Conservation (phyloP, 345 rosid genomes). For the Corchorus olitorius region DNA sequence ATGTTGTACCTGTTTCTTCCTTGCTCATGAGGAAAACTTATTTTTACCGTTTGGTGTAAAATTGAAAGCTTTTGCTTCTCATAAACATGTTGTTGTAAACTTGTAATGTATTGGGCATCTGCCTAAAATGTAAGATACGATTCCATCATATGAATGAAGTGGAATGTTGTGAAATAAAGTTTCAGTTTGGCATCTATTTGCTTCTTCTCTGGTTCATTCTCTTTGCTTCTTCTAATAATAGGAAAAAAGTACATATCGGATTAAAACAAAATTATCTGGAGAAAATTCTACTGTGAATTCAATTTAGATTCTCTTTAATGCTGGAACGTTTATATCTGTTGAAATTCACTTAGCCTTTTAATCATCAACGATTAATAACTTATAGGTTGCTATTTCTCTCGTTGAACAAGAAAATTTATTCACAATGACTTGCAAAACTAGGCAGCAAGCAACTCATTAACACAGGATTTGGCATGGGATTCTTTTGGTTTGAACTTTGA, state of each 20-base stretch:
- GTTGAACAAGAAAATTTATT: too few relatives aligned
- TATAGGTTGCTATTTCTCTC: too few relatives aligned
- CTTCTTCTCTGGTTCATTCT: not conserved
- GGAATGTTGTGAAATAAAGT: not conserved
- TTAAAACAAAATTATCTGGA: too few relatives aligned
- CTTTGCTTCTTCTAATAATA: not conserved
- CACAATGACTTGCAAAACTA: too few relatives aligned
- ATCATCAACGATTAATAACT: too few relatives aligned
- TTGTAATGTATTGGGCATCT: not conserved
- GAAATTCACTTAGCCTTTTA: too few relatives aligned
- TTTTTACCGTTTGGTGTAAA: conserved; percentile 12
- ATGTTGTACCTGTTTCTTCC: not conserved
- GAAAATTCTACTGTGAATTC: not conserved
- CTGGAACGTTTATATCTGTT: too few relatives aligned
- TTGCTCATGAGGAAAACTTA: not conserved
- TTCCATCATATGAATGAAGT: too few relatives aligned
- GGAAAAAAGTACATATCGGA: not conserved
- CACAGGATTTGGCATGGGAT: too few relatives aligned
- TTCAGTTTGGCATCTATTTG: not conserved
- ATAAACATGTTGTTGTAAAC: not conserved
- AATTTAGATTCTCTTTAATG: not conserved
- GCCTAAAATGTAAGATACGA: not conserved
- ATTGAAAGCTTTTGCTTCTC: not conserved
- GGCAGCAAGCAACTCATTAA: too few relatives aligned
- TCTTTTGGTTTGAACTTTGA: too few relatives aligned